Base-by-base conservation (phyloP, 2,329 filamentous ascomycete genomes). In the Sporothrix mexicana region DNA sequence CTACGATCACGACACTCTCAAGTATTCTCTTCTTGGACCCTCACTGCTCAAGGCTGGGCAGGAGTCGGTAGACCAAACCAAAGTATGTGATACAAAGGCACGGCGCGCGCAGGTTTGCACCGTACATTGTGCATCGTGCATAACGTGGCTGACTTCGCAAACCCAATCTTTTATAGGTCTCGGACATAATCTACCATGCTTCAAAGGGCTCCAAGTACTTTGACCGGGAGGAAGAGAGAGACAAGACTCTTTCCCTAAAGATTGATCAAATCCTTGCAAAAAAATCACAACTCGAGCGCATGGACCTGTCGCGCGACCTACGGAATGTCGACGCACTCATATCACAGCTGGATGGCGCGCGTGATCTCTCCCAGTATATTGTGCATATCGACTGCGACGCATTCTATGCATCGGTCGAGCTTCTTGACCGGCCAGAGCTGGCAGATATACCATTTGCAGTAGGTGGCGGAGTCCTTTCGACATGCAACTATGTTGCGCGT, bases 191-290 rank as follows among this genome's bases (percentile, higher is more conserved):
- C 74, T 98, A 98, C 83, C 94, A 97, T 80, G 94, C 95, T 12
- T 98, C 94, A 17, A 98, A 97, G 80, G 96, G 96, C 66, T 97
- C 94, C 76, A 98, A 97, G 80, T 99, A 92, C 84, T 99, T 98
- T 86, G 93, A 92, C 77, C 93, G 95, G 74, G 96, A 99, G 81
- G 92, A 97, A 80, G 87, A 84, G 72, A 92, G 91, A 77, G 95
- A 98, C 83, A 91, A 92, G 78, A 86, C 88, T 61, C 87, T 98
- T 23, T 98, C 95, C 0, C 86, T 91, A 72, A 98, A 97, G 81
- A 98, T 98, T 77, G 89, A 91, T 70, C 87, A 88, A 57, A 95
- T 98, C 73, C 81, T 96, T 59, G 86, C 87, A 13, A 92, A 91
- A 79, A 97, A 97, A 80, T 84, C 85, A 2, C 88, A 90, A 71